Base-by-base conservation (phyloP, 1,139 yeast species). In the Blastobotrys illinoisensis region DNA sequence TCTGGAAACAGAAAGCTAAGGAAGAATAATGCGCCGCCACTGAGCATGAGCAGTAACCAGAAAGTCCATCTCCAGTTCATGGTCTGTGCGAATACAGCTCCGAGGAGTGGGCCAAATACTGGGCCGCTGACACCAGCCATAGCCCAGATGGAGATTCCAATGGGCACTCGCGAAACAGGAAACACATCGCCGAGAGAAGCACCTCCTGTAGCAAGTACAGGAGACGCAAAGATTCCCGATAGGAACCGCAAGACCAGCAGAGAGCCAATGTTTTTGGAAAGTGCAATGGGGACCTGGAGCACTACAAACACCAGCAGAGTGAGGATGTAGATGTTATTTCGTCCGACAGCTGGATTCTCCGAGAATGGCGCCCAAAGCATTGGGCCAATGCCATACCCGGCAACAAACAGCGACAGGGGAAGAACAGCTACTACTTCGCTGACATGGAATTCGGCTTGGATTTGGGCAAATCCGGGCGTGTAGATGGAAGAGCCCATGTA, bases 121-220 rank as follows among this genome's bases (percentile, higher is more conserved):
- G 88, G 88, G 46, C 89, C 90, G 56, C 70, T 74, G 60, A 74
- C 82, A 63, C 78, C 81, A 69, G 71, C 81, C 56, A 62, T 76
- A 67, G 79, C 81, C 85, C 75, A 81, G 54, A 73, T 67, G 50
- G 66, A 82, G 64, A 74, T 47, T 62, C 71, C 82, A 24, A 83
- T 57, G 0, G 62, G 64, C 28, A 58, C n/a, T 14, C 47, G 36
- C 6, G 61, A 59, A 84, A 57, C 57, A 1, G 32, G 50, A 23
- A 63, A 53, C 21, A 68, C 57, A 70, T 90, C 97, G 56, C 86
- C 78, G 58, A 89, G 79, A 3, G 95, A 82, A 57, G 96, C 97
- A 56, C 91, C 95, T 9, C 93, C 96, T 61, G 88, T 82, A 3
- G 95, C 84, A 66, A 90, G 75, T 0, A 95, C 90, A 5, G 97